Conservation (phyloP, 495 filamentous ascomycete genomes). For the Tuber aestivum region DNA sequence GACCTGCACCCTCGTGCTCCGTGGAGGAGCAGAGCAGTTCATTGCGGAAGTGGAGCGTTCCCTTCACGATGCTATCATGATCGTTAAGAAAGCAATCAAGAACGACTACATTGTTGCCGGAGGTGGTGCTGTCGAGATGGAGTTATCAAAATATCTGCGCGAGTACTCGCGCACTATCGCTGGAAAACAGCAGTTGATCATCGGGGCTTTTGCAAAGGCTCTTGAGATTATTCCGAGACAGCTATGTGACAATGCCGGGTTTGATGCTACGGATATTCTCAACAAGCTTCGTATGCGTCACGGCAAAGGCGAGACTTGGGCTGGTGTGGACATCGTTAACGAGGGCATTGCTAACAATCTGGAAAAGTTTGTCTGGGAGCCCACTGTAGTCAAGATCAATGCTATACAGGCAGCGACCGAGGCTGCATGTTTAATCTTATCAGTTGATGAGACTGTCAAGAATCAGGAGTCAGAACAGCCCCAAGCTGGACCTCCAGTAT, state of each 20-base stretch:
- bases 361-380: slow-evolving; percentile 93
- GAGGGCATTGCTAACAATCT: slow-evolving; percentile 92
- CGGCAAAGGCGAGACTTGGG: slow-evolving; percentile 82
- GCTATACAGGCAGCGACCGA: slow-evolving; percentile 94
- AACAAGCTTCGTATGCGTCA: slow-evolving; percentile 94
- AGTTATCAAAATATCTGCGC: slow-evolving; percentile 80
- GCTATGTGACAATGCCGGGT: slow-evolving; percentile 95
- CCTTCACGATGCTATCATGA: slow-evolving; percentile 98
- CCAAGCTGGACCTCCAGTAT: slow-evolving; percentile 55
- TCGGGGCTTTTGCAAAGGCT: slow-evolving; percentile 96
- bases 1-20: slow-evolving; percentile 91
- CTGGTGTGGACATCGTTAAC: slow-evolving; percentile 87
- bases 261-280: slow-evolving; percentile 95
- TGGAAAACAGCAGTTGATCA: slow-evolving; percentile 92
- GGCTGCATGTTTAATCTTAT: slow-evolving; percentile 87
- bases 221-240: slow-evolving; percentile 95
- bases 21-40: slow-evolving; percentile 96
- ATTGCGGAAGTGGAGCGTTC: slow-evolving; percentile 97
- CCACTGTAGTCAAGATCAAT: slow-evolving; percentile 91
- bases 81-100: slow-evolving; percentile 92
- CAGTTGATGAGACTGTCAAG: slow-evolving; percentile 95
- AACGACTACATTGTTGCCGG: slow-evolving; percentile 92
- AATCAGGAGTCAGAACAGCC: slow-evolving; percentile 85
- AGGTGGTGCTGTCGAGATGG: slow-evolving; percentile 94
- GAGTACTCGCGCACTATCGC: slow-evolving; percentile 87